Evolutionary conservation across 2,329 filamentous ascomycete genomes (phyloP).

Genomic region (Tolypocladium amazonense): DNA sequence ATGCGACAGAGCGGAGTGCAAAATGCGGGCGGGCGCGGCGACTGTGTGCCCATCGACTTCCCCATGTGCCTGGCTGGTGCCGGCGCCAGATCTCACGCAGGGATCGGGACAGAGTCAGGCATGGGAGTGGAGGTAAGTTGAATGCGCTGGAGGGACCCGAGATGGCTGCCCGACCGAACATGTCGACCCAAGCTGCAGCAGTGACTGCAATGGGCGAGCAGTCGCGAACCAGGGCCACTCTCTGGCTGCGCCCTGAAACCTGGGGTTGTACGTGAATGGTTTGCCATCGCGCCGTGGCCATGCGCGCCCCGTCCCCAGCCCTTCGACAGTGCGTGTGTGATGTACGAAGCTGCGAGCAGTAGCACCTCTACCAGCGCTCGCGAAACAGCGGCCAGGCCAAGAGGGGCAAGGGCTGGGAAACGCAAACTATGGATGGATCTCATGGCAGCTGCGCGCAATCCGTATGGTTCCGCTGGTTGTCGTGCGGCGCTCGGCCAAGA

Average conservation of each 20-base stretch:
- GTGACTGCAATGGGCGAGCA: neutral
- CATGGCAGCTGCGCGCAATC: too few relatives aligned
- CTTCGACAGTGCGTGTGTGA: neutral
- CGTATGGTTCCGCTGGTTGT: neutral
- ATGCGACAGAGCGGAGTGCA: neutral
- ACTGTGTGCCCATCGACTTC: neutral
- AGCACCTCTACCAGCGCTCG: neutral
- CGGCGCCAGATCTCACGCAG: neutral
- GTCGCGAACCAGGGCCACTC: neutral
- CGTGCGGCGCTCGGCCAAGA: neutral
- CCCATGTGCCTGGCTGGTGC: too few relatives aligned
- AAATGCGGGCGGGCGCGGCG: neutral
- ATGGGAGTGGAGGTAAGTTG: neutral
- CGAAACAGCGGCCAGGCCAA: neutral
- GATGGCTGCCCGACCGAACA: neutral
- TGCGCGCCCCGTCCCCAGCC: neutral
- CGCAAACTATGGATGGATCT: too few relatives aligned
- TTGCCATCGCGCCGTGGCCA: neutral
- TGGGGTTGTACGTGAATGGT: neutral
- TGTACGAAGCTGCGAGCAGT: neutral
- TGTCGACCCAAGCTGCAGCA: neutral
- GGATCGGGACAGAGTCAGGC: neutral
- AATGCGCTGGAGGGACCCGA: neutral
- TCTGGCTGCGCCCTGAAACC: neutral
- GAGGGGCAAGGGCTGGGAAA: neutral